These are phyloP conservation scores for Fusarium sp. DNA, from an alignment of 2,329 filamentous ascomycete species.

Conservation along the genomic window DNA sequence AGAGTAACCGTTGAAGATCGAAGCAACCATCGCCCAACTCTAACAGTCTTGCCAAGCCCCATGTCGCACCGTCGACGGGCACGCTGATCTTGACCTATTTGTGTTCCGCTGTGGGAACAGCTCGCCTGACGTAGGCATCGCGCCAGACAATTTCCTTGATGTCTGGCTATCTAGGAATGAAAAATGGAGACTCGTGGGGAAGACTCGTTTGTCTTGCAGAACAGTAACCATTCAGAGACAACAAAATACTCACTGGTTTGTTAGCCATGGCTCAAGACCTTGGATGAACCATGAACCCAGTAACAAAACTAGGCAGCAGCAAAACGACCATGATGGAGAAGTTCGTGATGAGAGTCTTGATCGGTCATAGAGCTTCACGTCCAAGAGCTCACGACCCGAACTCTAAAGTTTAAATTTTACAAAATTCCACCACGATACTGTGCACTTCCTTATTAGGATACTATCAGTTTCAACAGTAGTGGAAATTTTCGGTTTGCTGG, in stretches of 20 bases:
- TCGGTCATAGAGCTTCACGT: background rate
- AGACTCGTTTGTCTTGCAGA: background rate
- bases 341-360: background rate
- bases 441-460: background rate
- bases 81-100: conserved; percentile 24
- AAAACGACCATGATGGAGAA: conserved; percentile 7
- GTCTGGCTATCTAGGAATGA: background rate
- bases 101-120: background rate
- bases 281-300: conserved; percentile 1
- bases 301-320: conserved; percentile 35
- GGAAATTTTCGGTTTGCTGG: no score
- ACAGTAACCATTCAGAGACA: background rate
- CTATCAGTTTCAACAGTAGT: background rate
- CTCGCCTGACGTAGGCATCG: background rate
- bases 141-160: background rate
- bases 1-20: background rate
- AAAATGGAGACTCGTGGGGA: background rate
- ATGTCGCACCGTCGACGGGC: background rate
- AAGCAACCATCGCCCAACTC: background rate
- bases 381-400: background rate
- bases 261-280: background rate
- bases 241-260: background rate
- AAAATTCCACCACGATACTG: background rate
- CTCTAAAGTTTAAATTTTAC: background rate
- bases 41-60: background rate